phyloP scores from a whole-genome alignment of 2,329 filamentous ascomycete genomes.

The Tolypocladium nubicola region DNA sequence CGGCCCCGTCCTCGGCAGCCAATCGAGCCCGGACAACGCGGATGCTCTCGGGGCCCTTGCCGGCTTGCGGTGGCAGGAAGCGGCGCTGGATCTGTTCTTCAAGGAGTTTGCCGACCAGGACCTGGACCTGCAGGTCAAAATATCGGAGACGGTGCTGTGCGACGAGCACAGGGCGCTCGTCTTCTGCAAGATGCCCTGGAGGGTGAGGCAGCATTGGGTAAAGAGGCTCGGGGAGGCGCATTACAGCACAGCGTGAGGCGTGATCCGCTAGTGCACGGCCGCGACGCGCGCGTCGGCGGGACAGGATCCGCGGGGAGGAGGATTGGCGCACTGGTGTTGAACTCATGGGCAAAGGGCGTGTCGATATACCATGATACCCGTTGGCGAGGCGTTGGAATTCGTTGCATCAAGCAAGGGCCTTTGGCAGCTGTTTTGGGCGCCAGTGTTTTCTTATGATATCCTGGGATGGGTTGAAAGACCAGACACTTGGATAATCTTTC shows the following conservation, averaged over 20 bases:
- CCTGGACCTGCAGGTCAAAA: conserved; percentile 46
- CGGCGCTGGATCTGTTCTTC: conserved; percentile 49
- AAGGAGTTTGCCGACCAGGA: conserved; percentile 47
- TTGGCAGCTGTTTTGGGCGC: neutral
- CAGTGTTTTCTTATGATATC: neutral
- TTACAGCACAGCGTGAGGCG: neutral
- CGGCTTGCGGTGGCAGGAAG: conserved; percentile 42
- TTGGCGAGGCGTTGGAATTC: conserved; percentile 9
- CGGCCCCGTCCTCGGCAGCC: neutral
- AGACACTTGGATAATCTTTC: neutral
- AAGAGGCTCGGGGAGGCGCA: conserved; percentile 34
- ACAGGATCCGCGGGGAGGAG: neutral
- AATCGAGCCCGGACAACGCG: conserved; percentile 24
- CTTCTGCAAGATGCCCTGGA: conserved; percentile 49
- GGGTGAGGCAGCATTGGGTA: conserved; percentile 45
- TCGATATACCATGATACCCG: conserved; percentile 12
- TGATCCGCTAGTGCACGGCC: neutral
- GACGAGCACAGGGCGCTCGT: conserved; percentile 51
- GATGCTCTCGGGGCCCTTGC: conserved; percentile 28
- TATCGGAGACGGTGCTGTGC: conserved; percentile 47
- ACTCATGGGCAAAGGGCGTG: conserved; percentile 3
- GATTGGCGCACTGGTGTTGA: neutral
- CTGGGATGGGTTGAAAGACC: neutral
- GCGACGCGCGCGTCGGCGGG: neutral
- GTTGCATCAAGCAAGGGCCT: conserved; percentile 1